phyloP scores from a whole-genome alignment of 495 filamentous ascomycete genomes.

The Lichenothelia convexa region DNA sequence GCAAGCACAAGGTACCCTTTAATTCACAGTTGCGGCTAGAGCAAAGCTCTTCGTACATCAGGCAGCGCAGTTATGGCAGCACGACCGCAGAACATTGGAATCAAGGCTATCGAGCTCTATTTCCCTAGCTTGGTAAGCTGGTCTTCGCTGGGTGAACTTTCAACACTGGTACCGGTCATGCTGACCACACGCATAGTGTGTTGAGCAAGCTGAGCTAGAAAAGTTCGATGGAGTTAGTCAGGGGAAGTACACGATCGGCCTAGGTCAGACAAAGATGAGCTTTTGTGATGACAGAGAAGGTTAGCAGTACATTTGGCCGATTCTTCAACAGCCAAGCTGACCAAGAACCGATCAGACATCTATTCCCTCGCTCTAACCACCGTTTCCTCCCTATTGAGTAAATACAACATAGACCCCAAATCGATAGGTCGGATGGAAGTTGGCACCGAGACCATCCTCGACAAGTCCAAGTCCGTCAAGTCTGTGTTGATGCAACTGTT shows the following conservation, averaged over 20 bases:
- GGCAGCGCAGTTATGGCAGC: too few species aligned
- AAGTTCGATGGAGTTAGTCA: conserved; percentile 91
- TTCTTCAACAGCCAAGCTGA: conserved; percentile 6
- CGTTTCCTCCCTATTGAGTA: conserved; percentile 70
- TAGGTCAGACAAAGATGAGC: conserved; percentile 98
- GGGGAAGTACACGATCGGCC: conserved; percentile 98
- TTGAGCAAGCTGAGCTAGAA: conserved; percentile 88
- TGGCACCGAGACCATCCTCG: conserved; percentile 92
- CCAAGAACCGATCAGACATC: conserved; percentile 88
- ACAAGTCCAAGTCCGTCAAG: conserved; percentile 99
- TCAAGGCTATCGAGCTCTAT: conserved; percentile 99
- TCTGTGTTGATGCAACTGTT: conserved; percentile 98
- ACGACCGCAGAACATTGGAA: conserved; percentile 91
- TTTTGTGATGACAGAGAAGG: conserved; percentile 99
- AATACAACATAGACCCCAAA: conserved; percentile 83
- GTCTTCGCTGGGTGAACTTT: conserved; percentile 2
- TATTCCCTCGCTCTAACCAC: conserved; percentile 90
- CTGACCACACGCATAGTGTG: conserved; percentile 46
- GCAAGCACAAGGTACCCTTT: too few species aligned
- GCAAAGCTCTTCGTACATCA: too few species aligned
- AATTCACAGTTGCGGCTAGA: too few species aligned
- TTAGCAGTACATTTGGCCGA: too few species aligned
- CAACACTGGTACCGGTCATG: neutral
- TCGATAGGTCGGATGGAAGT: conserved; percentile 90
- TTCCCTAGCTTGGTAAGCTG: conserved; percentile 76